Conservation (phyloP, 345 rosid species). For the Geranium brycei region DNA sequence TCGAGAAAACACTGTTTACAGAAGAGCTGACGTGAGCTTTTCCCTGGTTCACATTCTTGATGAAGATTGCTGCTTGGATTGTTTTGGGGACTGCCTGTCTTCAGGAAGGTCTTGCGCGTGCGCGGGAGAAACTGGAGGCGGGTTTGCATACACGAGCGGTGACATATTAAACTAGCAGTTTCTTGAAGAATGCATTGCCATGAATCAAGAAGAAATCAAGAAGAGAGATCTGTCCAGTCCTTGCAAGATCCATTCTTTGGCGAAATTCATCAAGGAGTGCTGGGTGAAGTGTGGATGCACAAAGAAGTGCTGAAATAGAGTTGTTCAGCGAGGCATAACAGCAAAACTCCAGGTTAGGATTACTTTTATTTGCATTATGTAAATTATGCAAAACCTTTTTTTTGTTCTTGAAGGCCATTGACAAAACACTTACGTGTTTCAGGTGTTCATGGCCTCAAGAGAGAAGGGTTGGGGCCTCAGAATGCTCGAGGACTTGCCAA, state of each 20-base stretch:
- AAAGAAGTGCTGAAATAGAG: slow-evolving; percentile 66
- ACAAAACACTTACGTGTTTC: not conserved
- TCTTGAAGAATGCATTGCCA: slow-evolving; percentile 33
- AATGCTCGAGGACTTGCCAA: slow-evolving; percentile 45
- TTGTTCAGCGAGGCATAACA: slow-evolving; percentile 66
- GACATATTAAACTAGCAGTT: slow-evolving; percentile 49
- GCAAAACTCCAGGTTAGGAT: slow-evolving; percentile 51
- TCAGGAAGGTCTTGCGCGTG: slow-evolving; percentile 47
- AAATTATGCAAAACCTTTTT: not conserved
- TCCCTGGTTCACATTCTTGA: slow-evolving; percentile 63
- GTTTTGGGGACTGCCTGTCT: slow-evolving; percentile 65
- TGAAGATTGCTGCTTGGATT: slow-evolving; percentile 53
- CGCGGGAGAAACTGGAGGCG: slow-evolving; percentile 75
- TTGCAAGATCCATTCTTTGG: slow-evolving; percentile 66
- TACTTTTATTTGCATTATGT: not conserved
- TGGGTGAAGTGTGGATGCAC: slow-evolving; percentile 83
- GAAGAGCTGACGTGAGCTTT: slow-evolving; percentile 45
- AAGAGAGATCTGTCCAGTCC: slow-evolving; percentile 29
- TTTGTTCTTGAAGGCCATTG: not conserved
- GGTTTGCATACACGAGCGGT: slow-evolving; percentile 52
- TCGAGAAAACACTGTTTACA: slow-evolving; percentile 40
- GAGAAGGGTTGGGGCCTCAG: slow-evolving; percentile 88
- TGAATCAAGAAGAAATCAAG: slow-evolving; percentile 42
- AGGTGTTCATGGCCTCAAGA: slow-evolving; percentile 55
- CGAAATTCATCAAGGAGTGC: slow-evolving; percentile 82